These are phyloP conservation scores for Leptographium procerum DNA, from an alignment of 2,329 filamentous ascomycete species.

Conservation along the genomic window DNA sequence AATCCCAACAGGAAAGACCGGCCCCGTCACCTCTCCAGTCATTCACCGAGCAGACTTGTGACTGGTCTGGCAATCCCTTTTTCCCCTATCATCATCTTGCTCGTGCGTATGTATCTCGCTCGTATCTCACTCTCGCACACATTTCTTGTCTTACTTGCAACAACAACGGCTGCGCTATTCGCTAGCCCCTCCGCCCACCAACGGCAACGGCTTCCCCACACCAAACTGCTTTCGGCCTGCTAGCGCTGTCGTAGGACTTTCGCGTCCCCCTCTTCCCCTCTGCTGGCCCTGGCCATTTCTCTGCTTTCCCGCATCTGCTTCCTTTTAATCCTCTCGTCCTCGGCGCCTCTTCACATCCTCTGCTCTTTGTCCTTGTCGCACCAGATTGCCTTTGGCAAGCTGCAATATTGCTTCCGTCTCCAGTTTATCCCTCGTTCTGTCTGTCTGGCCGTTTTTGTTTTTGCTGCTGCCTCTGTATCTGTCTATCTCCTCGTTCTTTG, in stretches of 20 bases:
- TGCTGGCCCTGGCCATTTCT: neutral
- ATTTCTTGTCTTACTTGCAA: neutral
- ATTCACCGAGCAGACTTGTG: too few relatives aligned
- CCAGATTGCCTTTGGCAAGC: neutral
- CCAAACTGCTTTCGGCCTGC: conserved; percentile 4
- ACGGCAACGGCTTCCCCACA: conserved; percentile 11
- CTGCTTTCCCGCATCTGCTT: neutral
- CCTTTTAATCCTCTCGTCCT: neutral
- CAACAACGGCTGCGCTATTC: neutral
- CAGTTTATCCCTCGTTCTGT: neutral
- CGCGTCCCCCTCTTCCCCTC: neutral
- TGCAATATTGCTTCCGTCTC: neutral
- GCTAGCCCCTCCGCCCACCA: neutral
- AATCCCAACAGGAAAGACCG: neutral
- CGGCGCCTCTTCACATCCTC: neutral
- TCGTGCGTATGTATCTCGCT: too few relatives aligned
- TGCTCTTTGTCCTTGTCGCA: neutral
- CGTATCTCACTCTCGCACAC: neutral
- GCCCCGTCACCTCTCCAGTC: neutral
- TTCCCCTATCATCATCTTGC: neutral
- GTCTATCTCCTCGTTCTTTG: neutral
- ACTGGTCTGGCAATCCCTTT: too few relatives aligned
- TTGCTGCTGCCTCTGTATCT: neutral
- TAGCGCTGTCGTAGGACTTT: conserved; percentile 4
- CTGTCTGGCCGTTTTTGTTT: neutral